Evolutionary conservation across 1,139 yeast species (phyloP).

Genomic region (Geotrichum cucujoidarum): DNA sequence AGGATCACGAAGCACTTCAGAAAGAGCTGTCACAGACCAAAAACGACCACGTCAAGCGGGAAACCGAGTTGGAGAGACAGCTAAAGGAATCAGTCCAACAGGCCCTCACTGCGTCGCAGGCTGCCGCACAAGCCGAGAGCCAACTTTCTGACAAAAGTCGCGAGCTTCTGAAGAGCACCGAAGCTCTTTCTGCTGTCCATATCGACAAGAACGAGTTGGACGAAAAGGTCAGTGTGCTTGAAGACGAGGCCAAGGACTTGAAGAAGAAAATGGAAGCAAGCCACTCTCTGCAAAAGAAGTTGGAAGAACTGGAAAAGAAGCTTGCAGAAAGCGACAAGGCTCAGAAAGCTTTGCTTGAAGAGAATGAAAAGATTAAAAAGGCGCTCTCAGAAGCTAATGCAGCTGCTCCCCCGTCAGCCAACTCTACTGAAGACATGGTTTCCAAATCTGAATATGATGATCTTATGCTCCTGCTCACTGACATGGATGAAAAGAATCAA

Average conservation of each 20-base stretch:
- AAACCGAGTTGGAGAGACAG: constrained; percentile 16
- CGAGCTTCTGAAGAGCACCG: constrained; percentile 19
- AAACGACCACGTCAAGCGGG: constrained; percentile 13
- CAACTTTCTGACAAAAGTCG: constrained; percentile 18
- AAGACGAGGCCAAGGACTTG: constrained; percentile 15
- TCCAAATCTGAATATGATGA: constrained; percentile 69
- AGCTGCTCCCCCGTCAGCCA: constrained; percentile 8
- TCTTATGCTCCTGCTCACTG: constrained; percentile 65
- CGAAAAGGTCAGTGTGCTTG: constrained; percentile 19
- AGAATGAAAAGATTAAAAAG: constrained; percentile 6
- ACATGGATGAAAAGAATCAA: constrained; percentile 62
- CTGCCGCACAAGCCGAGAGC: constrained; percentile 16
- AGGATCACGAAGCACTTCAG: constrained; percentile 14
- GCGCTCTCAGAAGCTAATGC: constrained; percentile 6
- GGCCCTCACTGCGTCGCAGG: constrained; percentile 17
- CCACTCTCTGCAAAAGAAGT: background rate
- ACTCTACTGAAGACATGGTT: constrained; percentile 36
- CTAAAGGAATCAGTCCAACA: constrained; percentile 19
- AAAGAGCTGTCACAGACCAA: constrained; percentile 14
- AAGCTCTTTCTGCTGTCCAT: constrained; percentile 18
- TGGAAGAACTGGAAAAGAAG: constrained; percentile 8
- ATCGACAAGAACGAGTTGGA: constrained; percentile 18
- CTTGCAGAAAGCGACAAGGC: constrained; percentile 10
- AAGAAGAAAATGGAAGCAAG: constrained; percentile 5
- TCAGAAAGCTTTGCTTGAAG: constrained; percentile 15